phyloP scores from a whole-genome alignment of 75 land plant genomes.

The Pinus tabuliformis region DNA sequence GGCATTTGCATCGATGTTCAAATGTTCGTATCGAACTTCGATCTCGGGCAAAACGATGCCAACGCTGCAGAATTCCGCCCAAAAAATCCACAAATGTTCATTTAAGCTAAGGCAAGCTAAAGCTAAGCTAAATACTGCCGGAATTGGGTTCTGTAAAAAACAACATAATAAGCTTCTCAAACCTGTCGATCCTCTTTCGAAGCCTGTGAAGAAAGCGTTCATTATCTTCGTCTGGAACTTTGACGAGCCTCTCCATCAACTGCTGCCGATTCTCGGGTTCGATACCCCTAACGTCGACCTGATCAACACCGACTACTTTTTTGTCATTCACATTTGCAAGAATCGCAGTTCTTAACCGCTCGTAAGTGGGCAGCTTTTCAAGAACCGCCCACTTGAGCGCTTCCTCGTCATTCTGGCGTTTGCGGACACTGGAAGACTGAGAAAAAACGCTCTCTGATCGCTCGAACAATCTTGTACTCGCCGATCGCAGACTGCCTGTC shows the following conservation, averaged over 20 bases:
- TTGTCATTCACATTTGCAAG: conserved; percentile 3
- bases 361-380: conserved; percentile 37
- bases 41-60: conserved; percentile 8
- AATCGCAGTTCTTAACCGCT: conserved; percentile 14
- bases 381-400: conserved; percentile 36
- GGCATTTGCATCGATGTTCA: conserved; percentile 26
- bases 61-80: no score
- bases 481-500: no score
- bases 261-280: conserved; percentile 23
- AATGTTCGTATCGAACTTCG: conserved; percentile 42
- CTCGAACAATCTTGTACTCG: neutral
- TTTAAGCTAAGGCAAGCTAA: no score
- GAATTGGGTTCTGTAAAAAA: no score
- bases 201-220: conserved; percentile 3
- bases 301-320: neutral
- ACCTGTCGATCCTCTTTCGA: conserved; percentile 13
- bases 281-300: conserved; percentile 31
- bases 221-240: conserved; percentile 43
- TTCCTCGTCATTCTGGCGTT: conserved; percentile 26
- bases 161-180: neutral
- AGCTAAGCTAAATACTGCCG: no score
- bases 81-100: no score
- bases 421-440: no score
- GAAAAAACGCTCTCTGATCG: neutral
- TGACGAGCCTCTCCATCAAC: conserved; percentile 38